Evolutionary conservation across 345 rosid species (phyloP).

Genomic region (Brassica cretica): DNA sequence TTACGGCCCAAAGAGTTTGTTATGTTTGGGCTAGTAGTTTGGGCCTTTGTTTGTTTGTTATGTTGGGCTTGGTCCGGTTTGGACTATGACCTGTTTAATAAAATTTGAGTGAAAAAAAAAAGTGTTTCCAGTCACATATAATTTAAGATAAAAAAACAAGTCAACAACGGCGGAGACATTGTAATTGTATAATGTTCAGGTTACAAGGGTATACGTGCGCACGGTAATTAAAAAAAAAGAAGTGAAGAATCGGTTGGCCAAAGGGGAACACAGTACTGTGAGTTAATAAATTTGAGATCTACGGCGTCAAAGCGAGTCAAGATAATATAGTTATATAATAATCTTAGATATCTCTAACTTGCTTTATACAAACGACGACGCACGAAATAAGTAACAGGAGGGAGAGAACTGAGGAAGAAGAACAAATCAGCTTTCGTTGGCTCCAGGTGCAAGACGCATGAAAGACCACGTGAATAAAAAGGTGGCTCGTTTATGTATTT

Average conservation of each 20-base stretch:
- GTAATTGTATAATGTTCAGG: background rate
- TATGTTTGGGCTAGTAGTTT: no score
- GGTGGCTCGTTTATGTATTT: conserved; percentile 18
- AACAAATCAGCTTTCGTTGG: background rate
- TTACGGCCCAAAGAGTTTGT: no score
- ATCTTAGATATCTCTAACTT: background rate
- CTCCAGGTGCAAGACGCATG: background rate
- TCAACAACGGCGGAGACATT: background rate
- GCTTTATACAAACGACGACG: background rate
- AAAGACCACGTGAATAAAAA: background rate
- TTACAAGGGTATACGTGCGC: background rate
- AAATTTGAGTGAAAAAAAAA: no score
- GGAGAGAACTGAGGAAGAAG: background rate
- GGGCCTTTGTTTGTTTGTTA: no score
- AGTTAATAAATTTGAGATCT: conserved; percentile 22
- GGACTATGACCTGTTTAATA: no score
- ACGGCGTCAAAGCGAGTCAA: conserved; percentile 13
- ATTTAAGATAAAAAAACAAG: background rate
- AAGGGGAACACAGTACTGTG: background rate
- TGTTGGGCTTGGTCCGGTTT: background rate
- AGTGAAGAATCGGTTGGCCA: background rate
- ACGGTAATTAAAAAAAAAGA: background rate
- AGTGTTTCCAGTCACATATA: background rate
- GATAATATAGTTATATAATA: background rate
- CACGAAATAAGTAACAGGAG: background rate